A percentile compares a stretch with the other conserved stretches of the same genome.
Evolutionary conservation across 257 asterid genomes (phyloP).

Genomic region (Nicotiana paniculata): DNA sequence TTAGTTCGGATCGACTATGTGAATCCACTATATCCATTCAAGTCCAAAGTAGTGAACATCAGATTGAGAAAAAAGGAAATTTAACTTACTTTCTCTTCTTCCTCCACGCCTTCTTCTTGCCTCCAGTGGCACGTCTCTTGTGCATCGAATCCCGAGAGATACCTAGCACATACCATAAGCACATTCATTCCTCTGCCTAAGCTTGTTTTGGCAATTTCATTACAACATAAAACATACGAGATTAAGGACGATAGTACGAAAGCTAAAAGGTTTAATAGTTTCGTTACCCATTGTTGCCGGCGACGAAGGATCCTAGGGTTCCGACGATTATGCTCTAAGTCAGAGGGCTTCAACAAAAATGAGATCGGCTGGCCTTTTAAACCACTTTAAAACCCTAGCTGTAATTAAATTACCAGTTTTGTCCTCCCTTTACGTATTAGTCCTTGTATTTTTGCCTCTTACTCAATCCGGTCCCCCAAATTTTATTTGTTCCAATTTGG

Average conservation of each 20-base stretch:
- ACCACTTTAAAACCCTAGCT: neutral
- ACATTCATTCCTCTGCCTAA: neutral
- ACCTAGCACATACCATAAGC: neutral
- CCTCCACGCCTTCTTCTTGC: conserved; percentile 10
- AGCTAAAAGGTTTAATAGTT: neutral
- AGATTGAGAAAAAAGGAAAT: neutral
- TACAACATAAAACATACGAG: neutral
- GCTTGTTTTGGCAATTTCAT: neutral
- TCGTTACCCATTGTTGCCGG: conserved; percentile 2
- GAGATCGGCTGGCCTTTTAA: neutral
- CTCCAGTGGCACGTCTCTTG: conserved; percentile 9
- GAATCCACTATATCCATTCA: neutral
- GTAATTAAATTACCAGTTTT: neutral
- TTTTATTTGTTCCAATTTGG: neutral
- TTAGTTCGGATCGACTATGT: neutral
- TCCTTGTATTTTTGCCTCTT: neutral
- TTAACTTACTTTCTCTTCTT: conserved; percentile 1
- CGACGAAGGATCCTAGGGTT: neutral
- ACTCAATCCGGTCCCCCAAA: neutral
- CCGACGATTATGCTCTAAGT: neutral
- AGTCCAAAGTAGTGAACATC: neutral
- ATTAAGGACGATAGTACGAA: neutral
- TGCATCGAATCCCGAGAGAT: conserved; percentile 9
- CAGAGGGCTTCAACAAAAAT: neutral
- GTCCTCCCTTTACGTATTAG: neutral